Percentiles rank a stretch among this genome's conserved stretches.
These are phyloP conservation scores for Nephelium lappaceum DNA, from an alignment of 345 rosid genomes.

Conservation along the genomic window DNA sequence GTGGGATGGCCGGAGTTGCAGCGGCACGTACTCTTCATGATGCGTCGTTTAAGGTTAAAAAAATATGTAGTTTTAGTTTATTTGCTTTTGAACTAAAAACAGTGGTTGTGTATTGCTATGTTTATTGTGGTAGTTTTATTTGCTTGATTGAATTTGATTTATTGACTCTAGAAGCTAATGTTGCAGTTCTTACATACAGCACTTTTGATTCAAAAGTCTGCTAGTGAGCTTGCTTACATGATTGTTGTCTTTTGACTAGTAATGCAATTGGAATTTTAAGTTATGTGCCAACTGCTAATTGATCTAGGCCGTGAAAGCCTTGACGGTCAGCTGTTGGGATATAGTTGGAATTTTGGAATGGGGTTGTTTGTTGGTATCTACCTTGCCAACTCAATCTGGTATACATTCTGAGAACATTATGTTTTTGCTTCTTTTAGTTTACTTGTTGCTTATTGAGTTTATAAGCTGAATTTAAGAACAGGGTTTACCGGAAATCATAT, in stretches of 20 bases:
- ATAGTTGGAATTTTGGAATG: not conserved
- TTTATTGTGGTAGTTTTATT: not conserved
- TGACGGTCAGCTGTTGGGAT: not conserved
- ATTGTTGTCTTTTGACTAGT: not conserved
- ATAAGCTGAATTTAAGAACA: not conserved
- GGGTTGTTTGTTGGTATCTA: not conserved
- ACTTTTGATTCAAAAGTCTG: not conserved
- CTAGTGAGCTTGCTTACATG: not conserved
- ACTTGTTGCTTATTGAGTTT: not conserved
- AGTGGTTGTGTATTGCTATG: not conserved
- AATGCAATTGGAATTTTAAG: not conserved
- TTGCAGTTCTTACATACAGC: not conserved
- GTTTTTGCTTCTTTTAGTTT: not conserved
- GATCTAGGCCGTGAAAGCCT: not conserved
- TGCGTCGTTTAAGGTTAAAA: conserved; percentile 78
- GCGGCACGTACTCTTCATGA: conserved; percentile 93
- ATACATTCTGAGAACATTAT: not conserved
- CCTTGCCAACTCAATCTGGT: not conserved
- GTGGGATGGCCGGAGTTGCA: conserved; percentile 86
- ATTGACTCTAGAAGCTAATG: not conserved
- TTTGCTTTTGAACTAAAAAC: not conserved
- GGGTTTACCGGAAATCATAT: not conserved
- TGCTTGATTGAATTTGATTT: not conserved
- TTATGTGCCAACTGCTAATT: not conserved
- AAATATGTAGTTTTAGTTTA: not conserved